These are phyloP conservation scores for Brasenia schreberi DNA, from an alignment of 164 flowering plant genomes.

Conservation along the genomic window DNA sequence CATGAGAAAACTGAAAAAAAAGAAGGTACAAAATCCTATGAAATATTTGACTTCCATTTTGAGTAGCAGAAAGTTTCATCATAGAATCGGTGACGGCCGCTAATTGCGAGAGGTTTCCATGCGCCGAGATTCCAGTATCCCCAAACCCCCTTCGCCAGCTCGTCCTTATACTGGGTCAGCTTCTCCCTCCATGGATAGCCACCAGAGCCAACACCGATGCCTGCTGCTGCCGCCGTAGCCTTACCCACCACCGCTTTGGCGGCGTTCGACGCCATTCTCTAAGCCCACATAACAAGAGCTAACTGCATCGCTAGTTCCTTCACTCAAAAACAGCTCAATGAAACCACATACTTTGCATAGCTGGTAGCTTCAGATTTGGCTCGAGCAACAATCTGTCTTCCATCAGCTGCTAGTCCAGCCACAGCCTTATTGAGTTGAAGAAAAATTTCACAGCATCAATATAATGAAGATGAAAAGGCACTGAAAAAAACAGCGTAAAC, in stretches of 20 bases:
- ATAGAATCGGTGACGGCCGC: conserved; percentile 34
- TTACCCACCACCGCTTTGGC: conserved; percentile 2
- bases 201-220: conserved; percentile 39
- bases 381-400: conserved; percentile 93
- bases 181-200: conserved; percentile 85
- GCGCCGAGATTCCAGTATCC: conserved; percentile 90
- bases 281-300: too few species aligned
- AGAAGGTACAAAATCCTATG: too few species aligned
- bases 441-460: not conserved
- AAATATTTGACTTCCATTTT: too few species aligned
- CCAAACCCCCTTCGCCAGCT: conserved; percentile 83
- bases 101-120: conserved; percentile 70
- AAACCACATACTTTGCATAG: conserved; percentile 49
- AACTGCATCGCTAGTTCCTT: not conserved
- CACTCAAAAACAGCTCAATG: not conserved
- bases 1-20: too few species aligned
- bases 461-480: not conserved
- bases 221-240: conserved; percentile 33
- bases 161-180: conserved; percentile 51
- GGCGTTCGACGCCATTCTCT: not conserved
- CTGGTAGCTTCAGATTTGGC: conserved; percentile 75
- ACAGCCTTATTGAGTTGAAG: conserved; percentile 47
- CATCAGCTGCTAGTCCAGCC: conserved; percentile 96
- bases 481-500: not conserved
- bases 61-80: too few species aligned